Evolutionary conservation across 176 grass and related monocot genomes (phyloP), one percentile per base, ranked within the genome.

Genomic region (Zizania latifolia): DNA sequence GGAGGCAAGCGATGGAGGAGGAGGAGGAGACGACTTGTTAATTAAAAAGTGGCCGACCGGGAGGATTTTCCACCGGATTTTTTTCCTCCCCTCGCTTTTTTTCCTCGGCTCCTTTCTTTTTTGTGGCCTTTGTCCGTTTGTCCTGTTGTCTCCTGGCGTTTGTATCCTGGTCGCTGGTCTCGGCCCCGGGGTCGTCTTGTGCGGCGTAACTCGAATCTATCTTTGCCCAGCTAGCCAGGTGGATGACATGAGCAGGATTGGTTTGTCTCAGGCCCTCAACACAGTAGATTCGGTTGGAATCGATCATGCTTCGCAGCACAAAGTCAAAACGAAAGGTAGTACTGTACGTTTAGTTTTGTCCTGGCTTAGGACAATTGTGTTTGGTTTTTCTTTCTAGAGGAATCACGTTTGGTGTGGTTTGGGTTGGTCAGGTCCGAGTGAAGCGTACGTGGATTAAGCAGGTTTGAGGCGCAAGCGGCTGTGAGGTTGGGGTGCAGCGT

Each of bases 21-120:
- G 35, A 19, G 76, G n/a, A 38, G 72, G 5, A 17, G 73, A 69
- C 86, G 68, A 56, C 74, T 60, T 51, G 75, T n/a, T 54, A 71
- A 79, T 50, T 50, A 74, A 83, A 83, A 87, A 79, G 80, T 78
- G 79, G 74, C 85, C 85, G 85, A 83, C 85, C 60, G 79, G 67
- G 79, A 78, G 32, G 59, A 82, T 82, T 82, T 87, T 78, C 77
- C 48, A 72, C 80, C 80, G 46, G 56, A 32, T 77, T 27, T 10
- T 57, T 8, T 29, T 77, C 80, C 40, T 38, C 28, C 2, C 9
- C 17, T 43, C 5, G 21, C 39, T 71, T 22, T 21, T 33, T 6
- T 26, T 45, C 27, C 17, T 1, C 2, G 17, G 16, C 3, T 71
- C 48, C 39, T 36, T 82, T 83, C 48, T 53, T 67, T 35, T 68